Conservation (phyloP, 1,139 yeast genomes). For the Ogataea hybrid region DNA sequence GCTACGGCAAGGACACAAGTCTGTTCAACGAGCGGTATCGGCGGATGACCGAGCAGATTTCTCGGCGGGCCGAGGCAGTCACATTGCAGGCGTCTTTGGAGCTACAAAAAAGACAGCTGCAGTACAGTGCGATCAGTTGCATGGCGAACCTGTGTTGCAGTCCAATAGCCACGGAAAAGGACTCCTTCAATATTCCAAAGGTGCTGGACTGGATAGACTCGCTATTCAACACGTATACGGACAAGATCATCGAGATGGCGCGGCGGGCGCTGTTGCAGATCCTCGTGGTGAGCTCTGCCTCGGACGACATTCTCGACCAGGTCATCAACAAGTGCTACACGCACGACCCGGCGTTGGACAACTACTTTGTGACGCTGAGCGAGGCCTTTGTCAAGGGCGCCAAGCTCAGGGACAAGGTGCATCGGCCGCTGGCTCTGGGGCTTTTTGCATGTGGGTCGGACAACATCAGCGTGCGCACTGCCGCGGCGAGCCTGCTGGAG, state of each 20-base stretch:
- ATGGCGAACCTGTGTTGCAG: conserved; percentile 82
- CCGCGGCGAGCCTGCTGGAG: conserved; percentile 60
- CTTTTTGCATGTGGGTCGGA: conserved; percentile 70
- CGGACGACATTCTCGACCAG: conserved; percentile 56
- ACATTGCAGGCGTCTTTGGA: conserved; percentile 76
- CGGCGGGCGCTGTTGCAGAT: conserved; percentile 70
- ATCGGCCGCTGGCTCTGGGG: conserved; percentile 63
- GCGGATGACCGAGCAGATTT: conserved; percentile 51
- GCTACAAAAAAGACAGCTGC: conserved; percentile 71
- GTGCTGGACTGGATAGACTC: conserved; percentile 79
- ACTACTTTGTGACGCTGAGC: conserved; percentile 71
- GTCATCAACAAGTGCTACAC: conserved; percentile 69
- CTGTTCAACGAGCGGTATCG: conserved; percentile 67
- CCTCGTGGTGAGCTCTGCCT: conserved; percentile 56
- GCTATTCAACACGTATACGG: conserved; percentile 58
- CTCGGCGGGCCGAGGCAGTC: conserved; percentile 45
- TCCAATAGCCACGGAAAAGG: conserved; percentile 50
- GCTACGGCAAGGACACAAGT: conserved; percentile 66
- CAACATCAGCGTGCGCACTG: conserved; percentile 53
- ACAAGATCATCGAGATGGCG: conserved; percentile 62
- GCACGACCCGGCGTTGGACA: conserved; percentile 53
- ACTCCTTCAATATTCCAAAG: conserved; percentile 68
- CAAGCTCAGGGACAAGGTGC: conserved; percentile 44
- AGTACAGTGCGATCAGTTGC: conserved; percentile 70
- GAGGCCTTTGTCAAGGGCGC: conserved; percentile 51